Evolutionary conservation across 306 rosid species (phyloP).

Genomic region (Biancaea sappan): DNA sequence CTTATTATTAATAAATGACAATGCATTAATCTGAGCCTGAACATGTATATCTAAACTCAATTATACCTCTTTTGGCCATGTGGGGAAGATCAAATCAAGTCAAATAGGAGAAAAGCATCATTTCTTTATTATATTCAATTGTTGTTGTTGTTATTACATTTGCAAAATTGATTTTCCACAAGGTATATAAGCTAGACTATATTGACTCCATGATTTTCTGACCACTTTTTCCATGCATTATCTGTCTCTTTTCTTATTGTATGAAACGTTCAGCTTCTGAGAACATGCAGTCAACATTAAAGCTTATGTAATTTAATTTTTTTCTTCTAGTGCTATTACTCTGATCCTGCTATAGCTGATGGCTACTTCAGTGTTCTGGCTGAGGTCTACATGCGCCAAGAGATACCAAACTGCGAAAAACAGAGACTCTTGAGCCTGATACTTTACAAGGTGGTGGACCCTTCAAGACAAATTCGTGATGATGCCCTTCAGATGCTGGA

Average conservation of each 20-base stretch:
- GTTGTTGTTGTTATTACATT: not conserved
- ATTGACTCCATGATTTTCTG: constrained; percentile 20
- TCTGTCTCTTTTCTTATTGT: constrained; percentile 27
- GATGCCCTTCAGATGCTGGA: constrained; percentile 99
- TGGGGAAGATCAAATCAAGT: not conserved
- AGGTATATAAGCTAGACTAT: not conserved
- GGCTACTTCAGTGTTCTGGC: constrained; percentile 99
- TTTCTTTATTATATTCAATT: not conserved
- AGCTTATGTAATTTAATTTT: constrained; percentile 29
- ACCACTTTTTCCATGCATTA: constrained; percentile 13
- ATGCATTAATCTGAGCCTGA: constrained; percentile 4
- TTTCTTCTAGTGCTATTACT: constrained; percentile 84
- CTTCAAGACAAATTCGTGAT: constrained; percentile 97
- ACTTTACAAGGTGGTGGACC: constrained; percentile 99
- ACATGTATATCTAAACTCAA: not conserved
- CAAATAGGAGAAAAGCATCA: not conserved
- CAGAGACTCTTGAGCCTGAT: constrained; percentile 95
- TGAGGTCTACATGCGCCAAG: constrained; percentile 99
- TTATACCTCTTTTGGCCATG: not conserved
- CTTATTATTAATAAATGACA: not conserved
- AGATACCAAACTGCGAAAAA: constrained; percentile 97
- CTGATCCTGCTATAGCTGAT: constrained; percentile 96
- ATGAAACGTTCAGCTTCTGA: not conserved
- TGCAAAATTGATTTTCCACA: constrained; percentile 1
- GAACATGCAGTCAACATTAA: constrained; percentile 9